phyloP scores from a whole-genome alignment of 257 asterid genomes.

The Penstemon eatonii region DNA sequence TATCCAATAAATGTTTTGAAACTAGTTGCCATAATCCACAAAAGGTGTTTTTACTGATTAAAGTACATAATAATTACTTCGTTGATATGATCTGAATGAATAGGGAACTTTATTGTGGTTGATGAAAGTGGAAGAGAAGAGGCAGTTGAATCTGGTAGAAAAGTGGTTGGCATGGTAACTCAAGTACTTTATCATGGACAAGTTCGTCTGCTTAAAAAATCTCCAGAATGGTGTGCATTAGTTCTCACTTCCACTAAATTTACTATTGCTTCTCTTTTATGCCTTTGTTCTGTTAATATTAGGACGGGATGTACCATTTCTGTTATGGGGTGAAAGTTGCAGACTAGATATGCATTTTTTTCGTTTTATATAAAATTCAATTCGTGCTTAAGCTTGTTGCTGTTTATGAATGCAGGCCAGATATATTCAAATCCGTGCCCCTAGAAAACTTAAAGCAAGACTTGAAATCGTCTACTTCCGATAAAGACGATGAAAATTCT shows the following conservation, averaged over 20 bases:
- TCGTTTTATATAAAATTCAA: too few species aligned
- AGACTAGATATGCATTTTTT: too few species aligned
- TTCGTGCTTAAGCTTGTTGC: too few species aligned
- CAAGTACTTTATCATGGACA: slow-evolving; percentile 73
- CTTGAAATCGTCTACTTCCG: slow-evolving; percentile 28
- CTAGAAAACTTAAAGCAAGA: slow-evolving; percentile 35
- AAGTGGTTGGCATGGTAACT: slow-evolving; percentile 71
- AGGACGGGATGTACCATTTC: too few species aligned
- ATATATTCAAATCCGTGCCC: slow-evolving; percentile 45
- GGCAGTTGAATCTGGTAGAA: slow-evolving; percentile 78
- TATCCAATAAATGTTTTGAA: too few species aligned
- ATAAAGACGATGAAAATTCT: slow-evolving; percentile 34
- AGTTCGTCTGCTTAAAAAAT: slow-evolving; percentile 66
- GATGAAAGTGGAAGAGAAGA: slow-evolving; percentile 90
- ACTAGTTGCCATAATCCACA: too few species aligned
- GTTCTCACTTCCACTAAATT: neutral
- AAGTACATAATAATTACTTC: neutral
- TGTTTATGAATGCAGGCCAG: slow-evolving; percentile 52
- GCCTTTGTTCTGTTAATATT: too few species aligned
- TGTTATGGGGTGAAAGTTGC: too few species aligned
- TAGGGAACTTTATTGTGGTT: slow-evolving; percentile 79
- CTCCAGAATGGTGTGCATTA: slow-evolving; percentile 61
- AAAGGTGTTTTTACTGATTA: neutral
- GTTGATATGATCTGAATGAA: neutral
- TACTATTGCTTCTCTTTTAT: neutral